Conservation (phyloP, 305 asterid genomes). For the Fraxinus sp. region DNA sequence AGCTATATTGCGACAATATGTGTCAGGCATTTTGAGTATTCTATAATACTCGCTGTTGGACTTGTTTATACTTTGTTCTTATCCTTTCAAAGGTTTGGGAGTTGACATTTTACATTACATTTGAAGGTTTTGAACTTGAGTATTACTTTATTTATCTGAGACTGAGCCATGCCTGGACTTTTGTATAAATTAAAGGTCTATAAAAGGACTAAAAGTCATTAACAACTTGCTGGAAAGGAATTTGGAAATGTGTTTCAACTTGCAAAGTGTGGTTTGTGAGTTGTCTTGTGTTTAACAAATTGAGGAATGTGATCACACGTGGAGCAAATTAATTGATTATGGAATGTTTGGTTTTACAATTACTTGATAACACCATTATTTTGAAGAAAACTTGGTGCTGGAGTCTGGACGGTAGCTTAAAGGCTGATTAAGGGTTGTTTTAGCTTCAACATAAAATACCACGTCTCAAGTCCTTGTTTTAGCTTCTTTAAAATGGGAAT, state of each 20-base stretch:
- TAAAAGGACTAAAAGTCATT: constrained; percentile 27
- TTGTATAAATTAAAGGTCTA: background rate
- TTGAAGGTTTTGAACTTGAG: constrained; percentile 1
- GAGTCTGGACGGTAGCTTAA: background rate
- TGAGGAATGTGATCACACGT: constrained; percentile 14
- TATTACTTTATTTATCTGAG: background rate
- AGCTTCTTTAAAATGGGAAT: background rate
- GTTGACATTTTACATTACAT: background rate
- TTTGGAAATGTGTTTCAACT: constrained; percentile 8
- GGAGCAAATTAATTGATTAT: constrained; percentile 10
- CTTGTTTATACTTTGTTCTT: background rate
- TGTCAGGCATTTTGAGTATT: background rate
- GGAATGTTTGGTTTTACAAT: background rate
- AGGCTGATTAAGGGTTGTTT: constrained; percentile 11
- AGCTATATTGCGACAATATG: background rate
- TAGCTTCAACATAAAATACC: background rate
- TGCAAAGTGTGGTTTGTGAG: constrained; percentile 12
- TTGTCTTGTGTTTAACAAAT: constrained; percentile 8
- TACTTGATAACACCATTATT: background rate
- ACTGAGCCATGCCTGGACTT: background rate
- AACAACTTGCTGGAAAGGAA: constrained; percentile 23
- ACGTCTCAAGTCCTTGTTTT: background rate
- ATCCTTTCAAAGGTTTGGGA: constrained; percentile 4
- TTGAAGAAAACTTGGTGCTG: constrained; percentile 18
- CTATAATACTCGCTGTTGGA: background rate